Percentiles rank a stretch among this genome's conserved stretches.
These are phyloP conservation scores for Trichoderma atrobrunneum DNA, from an alignment of 2,329 filamentous ascomycete genomes.

Conservation along the genomic window DNA sequence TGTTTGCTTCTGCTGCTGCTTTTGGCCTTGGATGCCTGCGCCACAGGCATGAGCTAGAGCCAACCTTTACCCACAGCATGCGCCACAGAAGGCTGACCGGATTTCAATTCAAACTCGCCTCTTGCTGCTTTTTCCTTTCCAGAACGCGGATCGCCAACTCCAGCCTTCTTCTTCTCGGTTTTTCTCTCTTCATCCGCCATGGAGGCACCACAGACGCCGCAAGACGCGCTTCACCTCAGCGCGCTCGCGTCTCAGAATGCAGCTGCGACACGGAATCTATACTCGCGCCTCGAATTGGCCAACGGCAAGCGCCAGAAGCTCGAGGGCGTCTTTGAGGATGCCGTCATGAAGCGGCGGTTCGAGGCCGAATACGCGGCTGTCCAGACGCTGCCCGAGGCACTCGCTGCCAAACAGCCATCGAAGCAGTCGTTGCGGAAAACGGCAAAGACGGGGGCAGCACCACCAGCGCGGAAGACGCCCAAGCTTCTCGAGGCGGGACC, in stretches of 20 bases:
- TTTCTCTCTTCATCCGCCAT: slow-evolving; percentile 23
- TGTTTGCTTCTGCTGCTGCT: background rate
- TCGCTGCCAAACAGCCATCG: slow-evolving; percentile 75
- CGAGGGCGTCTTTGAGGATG: slow-evolving; percentile 35
- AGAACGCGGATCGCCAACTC: background rate
- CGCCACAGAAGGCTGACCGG: slow-evolving; percentile 34
- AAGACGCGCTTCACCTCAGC: slow-evolving; percentile 35
- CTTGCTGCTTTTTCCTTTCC: slow-evolving; percentile 25
- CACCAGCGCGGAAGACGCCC: slow-evolving; percentile 35
- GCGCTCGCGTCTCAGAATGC: slow-evolving; percentile 37
- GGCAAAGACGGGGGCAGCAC: slow-evolving; percentile 51
- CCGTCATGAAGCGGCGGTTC: slow-evolving; percentile 49
- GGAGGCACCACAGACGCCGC: slow-evolving; percentile 34
- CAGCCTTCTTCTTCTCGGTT: background rate
- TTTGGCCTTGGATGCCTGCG: background rate
- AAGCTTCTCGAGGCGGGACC: slow-evolving; percentile 40
- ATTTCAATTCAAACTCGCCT: slow-evolving; percentile 23
- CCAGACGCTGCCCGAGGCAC: slow-evolving; percentile 69
- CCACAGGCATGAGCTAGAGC: background rate
- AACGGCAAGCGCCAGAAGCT: slow-evolving; percentile 40
- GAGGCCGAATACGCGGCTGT: slow-evolving; percentile 75
- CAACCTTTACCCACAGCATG: background rate
- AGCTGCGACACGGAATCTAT: slow-evolving; percentile 33
- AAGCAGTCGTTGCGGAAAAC: slow-evolving; percentile 33
- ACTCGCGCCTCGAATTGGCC: slow-evolving; percentile 28